Evolutionary conservation across 768 basidiomycete species (phyloP).

Genomic region (Coprinellus micaceus): DNA sequence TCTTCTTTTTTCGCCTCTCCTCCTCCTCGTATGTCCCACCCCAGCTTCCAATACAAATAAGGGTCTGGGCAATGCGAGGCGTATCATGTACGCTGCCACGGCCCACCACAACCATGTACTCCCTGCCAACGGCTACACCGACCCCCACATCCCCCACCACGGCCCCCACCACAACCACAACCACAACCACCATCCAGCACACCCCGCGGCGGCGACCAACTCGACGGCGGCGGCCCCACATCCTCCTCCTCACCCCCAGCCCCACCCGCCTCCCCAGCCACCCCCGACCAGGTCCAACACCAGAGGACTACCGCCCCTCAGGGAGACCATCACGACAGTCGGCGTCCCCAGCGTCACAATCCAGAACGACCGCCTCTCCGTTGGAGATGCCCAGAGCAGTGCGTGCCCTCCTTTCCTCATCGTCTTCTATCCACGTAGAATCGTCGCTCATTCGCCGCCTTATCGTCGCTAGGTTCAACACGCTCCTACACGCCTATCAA

Average conservation of each 20-base stretch:
- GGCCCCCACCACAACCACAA: slow-evolving; percentile 29
- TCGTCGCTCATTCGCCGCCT: slow-evolving; percentile 11
- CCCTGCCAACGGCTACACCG: slow-evolving; percentile 24
- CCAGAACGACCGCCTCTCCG: slow-evolving; percentile 62
- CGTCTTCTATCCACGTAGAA: not conserved
- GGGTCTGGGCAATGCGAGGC: slow-evolving; percentile 50
- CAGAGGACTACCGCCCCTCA: slow-evolving; percentile 26
- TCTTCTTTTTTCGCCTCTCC: slow-evolving; percentile 17
- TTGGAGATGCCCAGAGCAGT: slow-evolving; percentile 73
- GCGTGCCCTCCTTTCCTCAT: slow-evolving; percentile 28
- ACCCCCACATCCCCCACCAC: slow-evolving; percentile 17
- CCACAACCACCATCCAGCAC: slow-evolving; percentile 13
- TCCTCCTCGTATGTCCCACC: slow-evolving; percentile 22
- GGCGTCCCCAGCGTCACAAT: slow-evolving; percentile 78
- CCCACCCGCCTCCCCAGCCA: slow-evolving; percentile 22
- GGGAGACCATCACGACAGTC: slow-evolving; percentile 62
- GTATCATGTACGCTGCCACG: slow-evolving; percentile 52
- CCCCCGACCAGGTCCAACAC: slow-evolving; percentile 1
- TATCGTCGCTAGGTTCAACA: slow-evolving; percentile 56
- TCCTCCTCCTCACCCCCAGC: slow-evolving; percentile 23
- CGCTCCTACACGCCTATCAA: slow-evolving; percentile 94
- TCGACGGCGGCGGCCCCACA: slow-evolving; percentile 27
- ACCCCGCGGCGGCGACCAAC: slow-evolving; percentile 20
- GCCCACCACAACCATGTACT: slow-evolving; percentile 39
- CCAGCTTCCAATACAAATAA: slow-evolving; percentile 26